These are phyloP conservation scores for Lachancea nothofagi DNA, from an alignment of 805 yeast species.

Conservation along the genomic window DNA sequence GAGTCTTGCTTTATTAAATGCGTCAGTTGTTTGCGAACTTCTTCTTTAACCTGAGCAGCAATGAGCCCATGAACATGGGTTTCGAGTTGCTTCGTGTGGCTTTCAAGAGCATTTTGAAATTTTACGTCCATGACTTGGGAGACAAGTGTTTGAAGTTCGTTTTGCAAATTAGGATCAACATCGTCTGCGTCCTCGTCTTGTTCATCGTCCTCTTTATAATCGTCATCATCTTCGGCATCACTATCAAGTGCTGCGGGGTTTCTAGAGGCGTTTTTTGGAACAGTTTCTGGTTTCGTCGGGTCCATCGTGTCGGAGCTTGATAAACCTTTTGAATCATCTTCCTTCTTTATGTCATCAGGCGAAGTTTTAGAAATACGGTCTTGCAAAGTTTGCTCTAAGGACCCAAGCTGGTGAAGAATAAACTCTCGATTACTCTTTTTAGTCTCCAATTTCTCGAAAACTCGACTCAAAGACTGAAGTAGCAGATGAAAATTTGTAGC, in stretches of 20 bases:
- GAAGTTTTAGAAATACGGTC: slow-evolving; percentile 20
- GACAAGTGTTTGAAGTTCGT: slow-evolving; percentile 26
- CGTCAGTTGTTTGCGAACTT: slow-evolving; percentile 10
- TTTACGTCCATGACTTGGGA: slow-evolving; percentile 25
- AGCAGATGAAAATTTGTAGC: slow-evolving; percentile 24
- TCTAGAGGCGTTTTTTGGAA: not conserved
- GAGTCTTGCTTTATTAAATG: slow-evolving; percentile 2
- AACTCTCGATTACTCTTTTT: slow-evolving; percentile 24
- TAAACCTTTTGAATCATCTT: slow-evolving; percentile 4
- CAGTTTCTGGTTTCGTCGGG: slow-evolving; percentile 1
- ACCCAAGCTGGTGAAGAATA: slow-evolving; percentile 21
- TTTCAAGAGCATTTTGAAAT: slow-evolving; percentile 16
- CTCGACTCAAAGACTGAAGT: slow-evolving; percentile 20
- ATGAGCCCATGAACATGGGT: slow-evolving; percentile 1
- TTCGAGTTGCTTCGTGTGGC: slow-evolving; percentile 9
- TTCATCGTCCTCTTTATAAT: slow-evolving; percentile 8
- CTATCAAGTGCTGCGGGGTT: slow-evolving; percentile 3
- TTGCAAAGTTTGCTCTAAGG: slow-evolving; percentile 20
- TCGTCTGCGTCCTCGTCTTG: slow-evolving; percentile 13
- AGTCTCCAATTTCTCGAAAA: slow-evolving; percentile 27
- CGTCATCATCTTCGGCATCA: slow-evolving; percentile 10
- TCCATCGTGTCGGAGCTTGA: not conserved
- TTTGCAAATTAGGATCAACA: slow-evolving; percentile 15
- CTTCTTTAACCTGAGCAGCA: slow-evolving; percentile 6
- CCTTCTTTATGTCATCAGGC: slow-evolving; percentile 20